Evolutionary conservation across 306 rosid species (phyloP).

Genomic region (Castanea sativa): DNA sequence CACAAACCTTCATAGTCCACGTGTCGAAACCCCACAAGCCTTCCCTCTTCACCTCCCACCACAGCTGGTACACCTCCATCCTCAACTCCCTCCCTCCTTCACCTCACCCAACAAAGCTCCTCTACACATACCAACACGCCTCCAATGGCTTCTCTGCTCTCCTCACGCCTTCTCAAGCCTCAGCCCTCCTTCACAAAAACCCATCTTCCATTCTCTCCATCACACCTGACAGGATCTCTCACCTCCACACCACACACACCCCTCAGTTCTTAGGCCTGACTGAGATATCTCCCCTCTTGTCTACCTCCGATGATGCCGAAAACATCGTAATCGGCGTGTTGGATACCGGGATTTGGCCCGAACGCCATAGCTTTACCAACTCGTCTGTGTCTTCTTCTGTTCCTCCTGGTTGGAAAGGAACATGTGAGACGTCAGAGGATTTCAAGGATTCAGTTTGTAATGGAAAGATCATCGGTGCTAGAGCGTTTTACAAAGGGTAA

Average conservation of each 20-base stretch:
- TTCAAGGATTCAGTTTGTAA: conserved; percentile 61
- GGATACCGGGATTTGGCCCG: conserved; percentile 94
- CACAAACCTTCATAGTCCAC: conserved; percentile 69
- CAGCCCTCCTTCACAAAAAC: conserved; percentile 22
- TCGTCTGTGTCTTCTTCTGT: conserved; percentile 34
- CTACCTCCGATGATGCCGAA: conserved; percentile 45
- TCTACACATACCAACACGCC: conserved; percentile 62
- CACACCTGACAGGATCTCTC: conserved; percentile 62
- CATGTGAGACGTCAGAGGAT: conserved; percentile 33
- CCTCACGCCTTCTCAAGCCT: conserved; percentile 48
- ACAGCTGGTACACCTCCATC: conserved; percentile 66
- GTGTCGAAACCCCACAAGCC: conserved; percentile 60
- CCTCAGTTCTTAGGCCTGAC: conserved; percentile 63
- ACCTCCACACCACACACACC: conserved; percentile 78
- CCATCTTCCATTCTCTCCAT: conserved; percentile 46
- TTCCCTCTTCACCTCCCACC: conserved; percentile 48
- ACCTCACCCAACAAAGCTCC: conserved; percentile 45
- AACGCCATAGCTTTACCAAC: conserved; percentile 56
- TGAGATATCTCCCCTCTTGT: conserved; percentile 60
- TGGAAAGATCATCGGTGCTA: conserved; percentile 69
- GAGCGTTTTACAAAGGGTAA: conserved; percentile 48
- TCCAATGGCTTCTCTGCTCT: conserved; percentile 69
- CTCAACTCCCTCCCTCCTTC: conserved; percentile 66
- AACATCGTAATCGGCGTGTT: conserved; percentile 72
- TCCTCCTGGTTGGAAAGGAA: conserved; percentile 65